Base-by-base conservation (phyloP, 345 rosid genomes). In the Gynandropsis gynandra region DNA sequence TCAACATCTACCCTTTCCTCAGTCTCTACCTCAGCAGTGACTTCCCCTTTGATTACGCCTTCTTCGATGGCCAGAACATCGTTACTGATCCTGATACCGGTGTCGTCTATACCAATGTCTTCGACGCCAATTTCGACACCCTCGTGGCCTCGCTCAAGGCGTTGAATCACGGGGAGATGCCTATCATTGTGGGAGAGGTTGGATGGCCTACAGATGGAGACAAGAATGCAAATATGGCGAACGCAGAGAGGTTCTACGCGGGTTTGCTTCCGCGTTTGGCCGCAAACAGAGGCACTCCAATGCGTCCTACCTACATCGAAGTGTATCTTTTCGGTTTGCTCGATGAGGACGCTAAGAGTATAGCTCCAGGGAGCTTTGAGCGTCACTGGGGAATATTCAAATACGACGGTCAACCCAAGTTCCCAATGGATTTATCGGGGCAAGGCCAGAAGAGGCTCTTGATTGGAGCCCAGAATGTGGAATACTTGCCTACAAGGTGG, bases 201-300 rank as follows among this genome's bases (percentile, higher is more conserved):
- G 96, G 98, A 40, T 90, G 96, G 98, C 98, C 96, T 0, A 90
- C 98, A 0, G 96, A 90, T 33, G 98, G 95, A 0, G 98, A 90
- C 72, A 77, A 71, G 68, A 80, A 84, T 52, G 96, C 85, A 1
- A 90, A 79, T 36, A 7, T 47, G 4, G 78, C 67, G 10, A 68
- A 70, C 65, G 96, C 98, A 9, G 59, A 62, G 29, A 65, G 89
- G 45, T 90, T 87, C 50, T 87, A 90, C 37, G 79, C 75, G 4
- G 98, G 96, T 9, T 81, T 87, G 36, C 50, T 84, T 54, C 85
- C 85, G 0, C 72, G 78, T 54, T 79, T 90, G 3, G 75, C 72
- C 1, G 65, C 72, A 12, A 82, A 77, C 9, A 62, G 35, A 5
- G 98, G 98, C 42, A 84, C 89, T 18, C 98, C 98, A 0, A 73